Evolutionary conservation across 2,329 filamentous ascomycete genomes (phyloP).

Genomic region (Cladosporium austrohemisphaericum): DNA sequence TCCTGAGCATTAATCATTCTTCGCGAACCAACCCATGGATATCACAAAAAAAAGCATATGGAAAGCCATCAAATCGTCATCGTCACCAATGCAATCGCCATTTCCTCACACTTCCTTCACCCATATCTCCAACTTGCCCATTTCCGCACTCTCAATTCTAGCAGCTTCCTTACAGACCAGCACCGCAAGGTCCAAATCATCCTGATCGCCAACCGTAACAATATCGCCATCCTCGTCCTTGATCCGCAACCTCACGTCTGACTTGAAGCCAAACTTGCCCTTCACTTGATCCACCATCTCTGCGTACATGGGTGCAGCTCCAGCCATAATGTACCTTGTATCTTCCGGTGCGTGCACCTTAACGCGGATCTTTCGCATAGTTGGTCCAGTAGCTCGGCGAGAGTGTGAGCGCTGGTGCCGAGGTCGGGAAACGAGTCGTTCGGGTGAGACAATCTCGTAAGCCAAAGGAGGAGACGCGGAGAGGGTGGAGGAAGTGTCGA

Average conservation of each 20-base stretch:
- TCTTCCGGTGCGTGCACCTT: conserved; percentile 86
- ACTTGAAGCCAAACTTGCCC: conserved; percentile 78
- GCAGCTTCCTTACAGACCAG: conserved; percentile 53
- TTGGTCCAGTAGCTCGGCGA: conserved; percentile 35
- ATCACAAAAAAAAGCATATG: neutral
- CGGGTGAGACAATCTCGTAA: conserved; percentile 55
- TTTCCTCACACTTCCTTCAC: conserved; percentile 15
- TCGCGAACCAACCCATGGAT: neutral
- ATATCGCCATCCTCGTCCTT: conserved; percentile 87
- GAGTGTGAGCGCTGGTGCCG: conserved; percentile 50
- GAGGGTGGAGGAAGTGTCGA: conserved; percentile 52
- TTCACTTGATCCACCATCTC: conserved; percentile 76
- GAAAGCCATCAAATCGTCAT: neutral
- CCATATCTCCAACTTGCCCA: conserved; percentile 87
- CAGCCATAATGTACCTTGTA: conserved; percentile 87
- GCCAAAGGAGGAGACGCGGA: conserved; percentile 54
- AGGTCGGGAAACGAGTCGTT: conserved; percentile 16
- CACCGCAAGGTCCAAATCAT: conserved; percentile 88
- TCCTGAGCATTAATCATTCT: neutral
- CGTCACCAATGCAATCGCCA: neutral
- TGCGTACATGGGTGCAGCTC: conserved; percentile 55
- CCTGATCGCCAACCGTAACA: conserved; percentile 95
- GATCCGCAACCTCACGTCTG: conserved; percentile 81
- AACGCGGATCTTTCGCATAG: conserved; percentile 73
- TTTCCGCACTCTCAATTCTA: conserved; percentile 69